Evolutionary conservation across 805 yeast genomes (phyloP), one percentile per base, ranked within the genome.

Genomic region (Wickerhamomyces tratensis): DNA sequence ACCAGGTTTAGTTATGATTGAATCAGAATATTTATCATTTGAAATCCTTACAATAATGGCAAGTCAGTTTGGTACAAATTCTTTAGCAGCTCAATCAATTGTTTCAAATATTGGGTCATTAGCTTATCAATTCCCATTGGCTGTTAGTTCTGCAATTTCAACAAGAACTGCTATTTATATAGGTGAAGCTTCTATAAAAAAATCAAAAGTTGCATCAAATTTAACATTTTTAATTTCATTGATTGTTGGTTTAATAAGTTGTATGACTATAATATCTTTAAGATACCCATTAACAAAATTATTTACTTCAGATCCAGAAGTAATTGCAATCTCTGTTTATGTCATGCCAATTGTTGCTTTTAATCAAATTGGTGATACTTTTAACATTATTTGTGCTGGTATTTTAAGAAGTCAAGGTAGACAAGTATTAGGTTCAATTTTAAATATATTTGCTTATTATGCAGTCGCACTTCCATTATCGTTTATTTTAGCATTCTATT

Each of bases 1-100:
- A 2, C 86, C 88, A 0, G 91, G 93, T 2, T 71, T 82, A 26
- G 63, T 83, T 33, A 82, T 82, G 81, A 72, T 81, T 25, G 88
- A 81, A 56, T 79, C 86, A 6, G 93, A 84, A 55, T 83, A 80
- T 57, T 53, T 81, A 33, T 86, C 91, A 0, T 84, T 80, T 61
- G 93, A 84, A 56, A 62, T 82, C 26, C 63, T 83, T 61, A 82
- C 91, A 0, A 64, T 84, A 35, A 74, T 82, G 41, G 76, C 91
- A 11, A 72, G 50, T 2, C 63, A 65, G 41, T 70, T 69, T 44
- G 77, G 78, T 6, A 73, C 77, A 1, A 56, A 63, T 5, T 70
- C 69, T 39, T 57, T 73, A 43, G 77, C 77, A 1, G 77, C 77
- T 0, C 78, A 73, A 49, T 66, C 73, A 39, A 71, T 76, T 4